Conservation (phyloP, 306 rosid genomes). For the Quercus gilva region DNA sequence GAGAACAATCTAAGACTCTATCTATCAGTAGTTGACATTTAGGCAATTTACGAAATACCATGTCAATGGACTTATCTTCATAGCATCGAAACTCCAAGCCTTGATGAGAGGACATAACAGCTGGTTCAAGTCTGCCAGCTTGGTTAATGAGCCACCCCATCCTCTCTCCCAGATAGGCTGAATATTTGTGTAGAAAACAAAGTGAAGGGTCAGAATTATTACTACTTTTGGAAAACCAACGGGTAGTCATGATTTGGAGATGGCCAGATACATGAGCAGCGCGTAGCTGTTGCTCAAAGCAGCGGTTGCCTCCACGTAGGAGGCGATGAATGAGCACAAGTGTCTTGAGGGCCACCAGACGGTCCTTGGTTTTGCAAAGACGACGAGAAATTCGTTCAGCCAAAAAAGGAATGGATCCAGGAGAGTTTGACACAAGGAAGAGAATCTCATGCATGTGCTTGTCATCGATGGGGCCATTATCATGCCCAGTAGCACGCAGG, state of each 20-base stretch:
- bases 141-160: constrained; percentile 61
- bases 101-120: constrained; percentile 25
- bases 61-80: constrained; percentile 48
- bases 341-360: constrained; percentile 52
- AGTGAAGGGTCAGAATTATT: constrained; percentile 27
- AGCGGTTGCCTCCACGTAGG: constrained; percentile 55
- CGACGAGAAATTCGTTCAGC: constrained; percentile 56
- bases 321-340: constrained; percentile 58
- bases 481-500: constrained; percentile 51
- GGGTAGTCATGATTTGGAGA: constrained; percentile 29
- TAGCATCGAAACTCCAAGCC: constrained; percentile 46
- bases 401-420: constrained; percentile 50
- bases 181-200: constrained; percentile 42
- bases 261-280: constrained; percentile 50
- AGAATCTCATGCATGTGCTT: constrained; percentile 64
- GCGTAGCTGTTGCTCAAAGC: constrained; percentile 51
- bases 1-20: constrained; percentile 43
- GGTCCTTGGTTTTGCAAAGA: constrained; percentile 46
- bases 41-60: constrained; percentile 52
- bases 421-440: constrained; percentile 52
- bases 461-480: constrained; percentile 52
- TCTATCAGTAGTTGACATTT: constrained; percentile 52
- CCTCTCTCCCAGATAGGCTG: constrained; percentile 54
- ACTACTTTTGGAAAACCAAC: constrained; percentile 23
- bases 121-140: constrained; percentile 62